Percentiles rank a stretch among this genome's conserved stretches.
Conservation (phyloP, 2,329 filamentous ascomycete genomes). For the Proliferodiscus dingleyae region DNA sequence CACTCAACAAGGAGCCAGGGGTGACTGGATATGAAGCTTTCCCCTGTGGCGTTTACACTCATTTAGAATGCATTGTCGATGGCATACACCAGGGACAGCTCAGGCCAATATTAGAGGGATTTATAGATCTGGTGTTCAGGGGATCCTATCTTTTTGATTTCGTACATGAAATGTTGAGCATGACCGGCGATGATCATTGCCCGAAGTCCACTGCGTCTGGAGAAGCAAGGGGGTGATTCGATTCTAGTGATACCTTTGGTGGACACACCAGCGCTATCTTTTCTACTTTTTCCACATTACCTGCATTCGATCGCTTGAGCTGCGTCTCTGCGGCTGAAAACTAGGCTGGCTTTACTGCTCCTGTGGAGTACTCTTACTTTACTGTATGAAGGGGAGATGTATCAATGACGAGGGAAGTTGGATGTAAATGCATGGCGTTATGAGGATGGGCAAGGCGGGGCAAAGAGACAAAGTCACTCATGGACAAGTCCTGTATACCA, state of each 20-base stretch:
- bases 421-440: no score
- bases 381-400: no score
- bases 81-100: not conserved
- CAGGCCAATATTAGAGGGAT: not conserved
- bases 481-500: no score
- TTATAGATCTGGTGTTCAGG: not conserved
- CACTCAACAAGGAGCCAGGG: not conserved
- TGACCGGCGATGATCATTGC: no score
- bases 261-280: conserved; percentile 1
- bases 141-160: not conserved
- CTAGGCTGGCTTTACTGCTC: not conserved
- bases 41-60: not conserved
- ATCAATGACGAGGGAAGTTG: no score
- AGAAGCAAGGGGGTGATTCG: not conserved
- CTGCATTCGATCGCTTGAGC: not conserved
- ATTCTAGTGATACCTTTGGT: conserved; percentile 12
- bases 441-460: no score
- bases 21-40: conserved; percentile 10
- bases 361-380: no score
- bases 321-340: no score
- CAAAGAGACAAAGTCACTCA: no score
- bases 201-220: not conserved
- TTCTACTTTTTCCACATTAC: not conserved
- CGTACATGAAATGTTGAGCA: not conserved
- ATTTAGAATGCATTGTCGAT: not conserved